A percentile compares a stretch with the other conserved stretches of the same genome.
Evolutionary conservation across 139 green algal species (phyloP).

Genomic region (Bryopsis sp.): DNA sequence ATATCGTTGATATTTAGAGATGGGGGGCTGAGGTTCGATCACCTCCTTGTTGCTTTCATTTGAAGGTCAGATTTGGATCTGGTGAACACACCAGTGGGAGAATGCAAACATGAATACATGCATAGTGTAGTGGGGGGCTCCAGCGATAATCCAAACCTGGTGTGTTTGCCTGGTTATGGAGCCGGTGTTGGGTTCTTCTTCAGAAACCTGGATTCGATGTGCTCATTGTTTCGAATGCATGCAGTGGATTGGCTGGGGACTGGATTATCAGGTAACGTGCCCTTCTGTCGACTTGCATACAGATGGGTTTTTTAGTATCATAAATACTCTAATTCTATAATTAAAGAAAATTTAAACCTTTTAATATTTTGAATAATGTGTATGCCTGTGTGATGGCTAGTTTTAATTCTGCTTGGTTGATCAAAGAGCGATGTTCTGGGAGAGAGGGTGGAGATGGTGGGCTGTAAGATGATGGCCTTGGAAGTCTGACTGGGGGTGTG

Average conservation of each 20-base stretch:
- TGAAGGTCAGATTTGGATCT: neutral
- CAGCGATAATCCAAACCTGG: slow-evolving; percentile 33
- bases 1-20: neutral
- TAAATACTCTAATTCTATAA: neutral
- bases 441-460: neutral
- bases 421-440: neutral
- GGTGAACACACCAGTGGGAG: neutral
- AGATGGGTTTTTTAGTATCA: neutral
- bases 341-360: neutral
- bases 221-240: slow-evolving; percentile 39
- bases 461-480: neutral
- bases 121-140: slow-evolving; percentile 3
- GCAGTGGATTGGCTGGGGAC: slow-evolving; percentile 77
- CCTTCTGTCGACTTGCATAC: neutral
- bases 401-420: neutral
- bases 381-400: neutral
- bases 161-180: slow-evolving; percentile 64
- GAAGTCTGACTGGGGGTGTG: neutral
- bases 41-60: neutral
- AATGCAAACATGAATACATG: neutral
- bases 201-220: slow-evolving; percentile 48
- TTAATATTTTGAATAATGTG: neutral
- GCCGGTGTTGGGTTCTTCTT: slow-evolving; percentile 56
- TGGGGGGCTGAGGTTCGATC: neutral
- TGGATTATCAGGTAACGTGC: slow-evolving; percentile 49